phyloP scores from a whole-genome alignment of 129 eudicot genomes.

The Silybum marianum region DNA sequence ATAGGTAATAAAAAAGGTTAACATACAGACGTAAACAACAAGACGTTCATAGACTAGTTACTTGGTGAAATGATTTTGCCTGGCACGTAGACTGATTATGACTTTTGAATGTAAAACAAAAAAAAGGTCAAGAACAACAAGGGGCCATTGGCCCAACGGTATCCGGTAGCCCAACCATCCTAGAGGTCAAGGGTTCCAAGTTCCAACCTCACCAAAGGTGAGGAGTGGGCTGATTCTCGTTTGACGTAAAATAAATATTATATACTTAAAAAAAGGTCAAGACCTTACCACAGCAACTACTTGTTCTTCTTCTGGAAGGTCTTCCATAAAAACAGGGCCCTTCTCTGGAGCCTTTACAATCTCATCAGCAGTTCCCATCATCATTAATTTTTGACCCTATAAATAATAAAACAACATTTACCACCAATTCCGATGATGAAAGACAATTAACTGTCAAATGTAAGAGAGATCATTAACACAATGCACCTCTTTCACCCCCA shows the following conservation, averaged over 20 bases:
- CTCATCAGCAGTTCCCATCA: constrained; percentile 99
- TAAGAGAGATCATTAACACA: constrained; percentile 9
- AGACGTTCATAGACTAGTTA: constrained; percentile 4
- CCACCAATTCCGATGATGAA: not conserved
- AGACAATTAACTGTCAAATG: constrained; percentile 12
- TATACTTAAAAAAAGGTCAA: constrained; percentile 4
- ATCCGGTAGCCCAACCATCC: not conserved
- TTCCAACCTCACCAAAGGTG: not conserved
- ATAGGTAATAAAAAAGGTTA: not conserved
- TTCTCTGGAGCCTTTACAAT: constrained; percentile 96
- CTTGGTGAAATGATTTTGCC: not conserved
- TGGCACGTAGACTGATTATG: not conserved
- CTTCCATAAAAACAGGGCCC: constrained; percentile 90
- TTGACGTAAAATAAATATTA: not conserved
- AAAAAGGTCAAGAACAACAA: not conserved
- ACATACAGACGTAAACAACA: not conserved
- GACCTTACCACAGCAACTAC: constrained; percentile 71
- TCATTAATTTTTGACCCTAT: constrained; percentile 94
- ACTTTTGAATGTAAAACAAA: not conserved
- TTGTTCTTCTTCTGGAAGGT: constrained; percentile 97
- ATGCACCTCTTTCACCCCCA: constrained; percentile 92
- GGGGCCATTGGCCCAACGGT: not conserved
- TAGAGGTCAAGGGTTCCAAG: not conserved
- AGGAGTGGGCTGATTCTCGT: not conserved
- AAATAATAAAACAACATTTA: constrained; percentile 17